Conservation (phyloP, 2,329 filamentous ascomycete genomes). For the Trichoderma asperellum region DNA sequence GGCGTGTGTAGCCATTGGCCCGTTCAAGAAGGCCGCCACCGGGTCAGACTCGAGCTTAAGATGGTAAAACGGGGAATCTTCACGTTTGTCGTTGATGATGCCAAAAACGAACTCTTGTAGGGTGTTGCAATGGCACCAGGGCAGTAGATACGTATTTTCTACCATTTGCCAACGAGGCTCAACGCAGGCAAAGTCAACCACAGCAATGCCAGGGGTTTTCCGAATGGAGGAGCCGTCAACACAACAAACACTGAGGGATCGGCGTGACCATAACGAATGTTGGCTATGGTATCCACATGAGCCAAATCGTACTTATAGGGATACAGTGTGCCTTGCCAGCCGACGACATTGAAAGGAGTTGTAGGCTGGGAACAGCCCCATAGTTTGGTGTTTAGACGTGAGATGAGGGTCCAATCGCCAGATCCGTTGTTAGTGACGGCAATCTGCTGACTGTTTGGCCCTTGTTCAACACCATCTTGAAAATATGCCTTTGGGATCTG, state of each 20-base stretch:
- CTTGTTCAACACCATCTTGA: not conserved
- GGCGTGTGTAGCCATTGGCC: too few relatives aligned
- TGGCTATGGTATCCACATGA: not conserved
- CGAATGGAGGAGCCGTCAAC: not conserved
- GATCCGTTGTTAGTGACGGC: not conserved
- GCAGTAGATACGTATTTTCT: not conserved
- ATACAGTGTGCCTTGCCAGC: not conserved
- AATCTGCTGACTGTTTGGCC: not conserved
- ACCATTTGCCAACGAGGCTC: not conserved
- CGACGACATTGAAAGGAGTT: not conserved
- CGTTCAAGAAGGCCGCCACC: too few relatives aligned
- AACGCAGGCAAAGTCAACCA: not conserved
- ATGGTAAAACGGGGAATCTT: too few relatives aligned
- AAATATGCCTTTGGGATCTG: not conserved
- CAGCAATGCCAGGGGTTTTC: not conserved
- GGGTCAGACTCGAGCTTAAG: too few relatives aligned
- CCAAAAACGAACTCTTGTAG: not conserved
- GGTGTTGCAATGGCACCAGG: not conserved
- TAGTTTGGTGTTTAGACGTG: not conserved
- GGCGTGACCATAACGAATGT: not conserved
- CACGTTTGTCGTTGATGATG: too few relatives aligned
- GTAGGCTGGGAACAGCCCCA: not conserved
- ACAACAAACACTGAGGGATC: not conserved
- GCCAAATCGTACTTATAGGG: not conserved
- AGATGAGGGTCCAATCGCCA: not conserved